Evolutionary conservation across 2,329 filamentous ascomycete genomes (phyloP).

Genomic region (Cercospora sp.): DNA sequence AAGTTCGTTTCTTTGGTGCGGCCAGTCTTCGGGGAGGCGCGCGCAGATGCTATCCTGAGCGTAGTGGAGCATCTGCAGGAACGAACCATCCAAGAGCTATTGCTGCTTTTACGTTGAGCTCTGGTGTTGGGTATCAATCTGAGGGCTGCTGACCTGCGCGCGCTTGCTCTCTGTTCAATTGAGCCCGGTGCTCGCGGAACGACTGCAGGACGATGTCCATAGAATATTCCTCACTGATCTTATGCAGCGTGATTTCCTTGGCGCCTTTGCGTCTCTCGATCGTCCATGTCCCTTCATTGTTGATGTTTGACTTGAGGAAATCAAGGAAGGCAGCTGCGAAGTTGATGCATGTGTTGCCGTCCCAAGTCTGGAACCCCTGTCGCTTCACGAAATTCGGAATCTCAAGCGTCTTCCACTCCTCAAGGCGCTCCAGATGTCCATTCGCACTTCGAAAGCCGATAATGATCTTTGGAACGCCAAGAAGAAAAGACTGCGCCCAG

Average conservation of each 20-base stretch:
- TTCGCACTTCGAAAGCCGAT: conserved; percentile 78
- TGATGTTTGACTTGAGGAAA: conserved; percentile 46
- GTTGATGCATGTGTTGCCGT: conserved; percentile 91
- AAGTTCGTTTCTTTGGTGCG: conserved; percentile 33
- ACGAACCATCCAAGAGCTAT: neutral
- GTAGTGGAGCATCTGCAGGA: conserved; percentile 30
- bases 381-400: conserved; percentile 76
- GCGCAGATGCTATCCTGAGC: conserved; percentile 27
- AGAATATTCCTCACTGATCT: conserved; percentile 45
- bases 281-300: conserved; percentile 73
- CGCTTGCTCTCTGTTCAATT: conserved; percentile 1
- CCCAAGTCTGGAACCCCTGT: conserved; percentile 70
- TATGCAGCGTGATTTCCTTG: conserved; percentile 71
- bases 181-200: conserved; percentile 20
- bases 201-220: conserved; percentile 17
- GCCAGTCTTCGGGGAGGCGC: conserved; percentile 28
- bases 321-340: conserved; percentile 77
- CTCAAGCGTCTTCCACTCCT: conserved; percentile 75
- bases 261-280: conserved; percentile 65
- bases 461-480: conserved; percentile 88
- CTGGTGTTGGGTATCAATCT: neutral
- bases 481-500: conserved; percentile 94
- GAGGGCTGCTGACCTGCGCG: neutral
- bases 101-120: neutral
- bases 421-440: conserved; percentile 69